Evolutionary conservation across 345 rosid genomes (phyloP), one percentile per base, ranked within the genome.

Genomic region (Raphanus sativus): DNA sequence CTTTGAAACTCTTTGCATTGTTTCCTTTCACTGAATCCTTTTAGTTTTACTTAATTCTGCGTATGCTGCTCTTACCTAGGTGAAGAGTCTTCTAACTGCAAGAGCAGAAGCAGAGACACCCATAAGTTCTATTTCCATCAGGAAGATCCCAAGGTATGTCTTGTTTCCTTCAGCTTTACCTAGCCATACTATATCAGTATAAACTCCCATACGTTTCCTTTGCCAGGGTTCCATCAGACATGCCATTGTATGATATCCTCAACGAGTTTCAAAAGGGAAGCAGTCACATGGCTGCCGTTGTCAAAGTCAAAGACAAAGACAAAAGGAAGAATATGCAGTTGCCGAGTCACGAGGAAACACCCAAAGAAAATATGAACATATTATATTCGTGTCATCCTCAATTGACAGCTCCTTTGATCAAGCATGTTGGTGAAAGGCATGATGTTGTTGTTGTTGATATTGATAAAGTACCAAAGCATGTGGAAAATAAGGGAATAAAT

Each of bases 261-360:
- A 91, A 91, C 4, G 92, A 91, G 82, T 91, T 91, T 84, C 97
- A 89, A 81, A 88, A 89, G 82, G 97, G 97, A 71, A 91, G 97
- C 81, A 91, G 94, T 80, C 97, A 91, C 74, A 88, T 91, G 97
- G 97, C 97, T 62, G 97, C 97, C 45, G 97, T 89, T 50, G 91
- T 89, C 67, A 85, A 81, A 81, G 84, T 82, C 32, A 89, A 86
- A 84, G 87, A 71, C 73, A 77, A 56, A 65, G 76, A 77, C 40
- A 77, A 66, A n/a, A n/a, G n/a, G 66, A 78, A 45, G n/a, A n/a
- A n/a, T 30, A 65, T 25, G 26, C 87, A 80, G 60, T 52, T 63
- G 4, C 65, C 70, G 28, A 75, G 68, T 48, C 65, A 56, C 25
- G 81, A 77, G 55, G 84, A 85, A 67, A 82, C 78, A 73, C 21